phyloP scores from a whole-genome alignment of 176 grass and related monocot species.

The Carex parvula region DNA sequence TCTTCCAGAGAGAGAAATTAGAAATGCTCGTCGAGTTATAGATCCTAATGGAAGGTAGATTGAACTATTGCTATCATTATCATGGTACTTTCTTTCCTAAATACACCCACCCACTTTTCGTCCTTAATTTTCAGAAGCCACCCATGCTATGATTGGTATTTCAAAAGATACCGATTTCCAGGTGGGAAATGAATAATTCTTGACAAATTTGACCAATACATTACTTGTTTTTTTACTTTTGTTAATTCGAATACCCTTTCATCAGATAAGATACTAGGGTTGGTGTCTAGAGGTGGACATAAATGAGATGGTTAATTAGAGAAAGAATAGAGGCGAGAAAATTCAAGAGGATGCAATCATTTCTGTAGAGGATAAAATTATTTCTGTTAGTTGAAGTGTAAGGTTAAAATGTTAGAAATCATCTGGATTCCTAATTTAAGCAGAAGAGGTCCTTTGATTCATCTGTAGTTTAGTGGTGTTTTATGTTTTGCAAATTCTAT shows the following conservation, averaged over 20 bases:
- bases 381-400: background rate
- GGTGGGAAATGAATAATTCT: background rate
- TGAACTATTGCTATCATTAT: conserved; percentile 28
- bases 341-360: background rate
- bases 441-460: background rate
- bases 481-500: background rate
- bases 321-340: background rate
- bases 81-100: background rate
- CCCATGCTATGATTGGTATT: background rate
- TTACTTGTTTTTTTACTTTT: background rate
- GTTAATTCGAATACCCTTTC: background rate
- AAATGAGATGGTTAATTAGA: conserved; percentile 5
- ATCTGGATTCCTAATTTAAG: no score
- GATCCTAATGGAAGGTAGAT: conserved; percentile 46
- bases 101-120: background rate
- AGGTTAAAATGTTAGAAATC: background rate
- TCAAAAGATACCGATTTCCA: background rate
- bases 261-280: background rate
- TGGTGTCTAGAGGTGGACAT: background rate
- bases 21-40: conserved; percentile 27
- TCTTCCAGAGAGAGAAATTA: conserved; percentile 45
- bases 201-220: background rate
- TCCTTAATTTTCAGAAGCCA: background rate
- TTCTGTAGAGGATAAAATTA: background rate
- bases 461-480: background rate